phyloP scores from a whole-genome alignment of 1,284 basidiomycete species.

The Pulveroboletus sp. region DNA sequence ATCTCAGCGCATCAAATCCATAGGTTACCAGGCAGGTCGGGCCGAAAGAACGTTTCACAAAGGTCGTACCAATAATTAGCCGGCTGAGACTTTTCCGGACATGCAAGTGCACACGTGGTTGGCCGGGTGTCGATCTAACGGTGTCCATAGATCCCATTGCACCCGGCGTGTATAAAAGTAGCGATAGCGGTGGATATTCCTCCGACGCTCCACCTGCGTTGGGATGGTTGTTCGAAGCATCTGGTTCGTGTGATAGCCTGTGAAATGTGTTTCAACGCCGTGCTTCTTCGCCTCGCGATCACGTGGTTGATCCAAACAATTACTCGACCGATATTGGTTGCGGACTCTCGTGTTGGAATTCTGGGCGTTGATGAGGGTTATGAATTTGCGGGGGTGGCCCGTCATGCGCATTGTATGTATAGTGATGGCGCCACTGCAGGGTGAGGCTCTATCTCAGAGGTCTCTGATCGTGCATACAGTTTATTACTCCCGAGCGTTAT shows the following conservation, averaged over 20 bases:
- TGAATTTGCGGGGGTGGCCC: no score
- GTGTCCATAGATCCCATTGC: neutral
- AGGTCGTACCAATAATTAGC: neutral
- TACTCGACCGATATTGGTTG: neutral
- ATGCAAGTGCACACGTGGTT: neutral
- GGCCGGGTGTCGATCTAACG: neutral
- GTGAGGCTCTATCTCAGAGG: constrained; percentile 8
- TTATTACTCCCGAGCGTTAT: neutral
- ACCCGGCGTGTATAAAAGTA: neutral
- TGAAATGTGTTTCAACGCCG: neutral
- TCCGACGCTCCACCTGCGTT: neutral
- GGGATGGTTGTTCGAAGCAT: neutral
- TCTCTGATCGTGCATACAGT: neutral
- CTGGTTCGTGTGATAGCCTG: constrained; percentile 1
- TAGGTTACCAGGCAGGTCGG: neutral
- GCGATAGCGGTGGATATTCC: neutral
- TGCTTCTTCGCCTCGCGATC: constrained; percentile 8
- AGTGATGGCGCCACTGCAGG: neutral
- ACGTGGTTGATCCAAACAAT: neutral
- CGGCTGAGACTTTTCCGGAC: neutral
- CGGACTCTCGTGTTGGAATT: neutral
- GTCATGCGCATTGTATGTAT: neutral
- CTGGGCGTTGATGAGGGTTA: neutral
- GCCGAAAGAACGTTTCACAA: neutral
- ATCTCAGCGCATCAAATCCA: neutral